A percentile compares a stretch with the other conserved stretches of the same genome.
Conservation (phyloP, 176 grass and related monocot genomes). For the Triticum monococcum region DNA sequence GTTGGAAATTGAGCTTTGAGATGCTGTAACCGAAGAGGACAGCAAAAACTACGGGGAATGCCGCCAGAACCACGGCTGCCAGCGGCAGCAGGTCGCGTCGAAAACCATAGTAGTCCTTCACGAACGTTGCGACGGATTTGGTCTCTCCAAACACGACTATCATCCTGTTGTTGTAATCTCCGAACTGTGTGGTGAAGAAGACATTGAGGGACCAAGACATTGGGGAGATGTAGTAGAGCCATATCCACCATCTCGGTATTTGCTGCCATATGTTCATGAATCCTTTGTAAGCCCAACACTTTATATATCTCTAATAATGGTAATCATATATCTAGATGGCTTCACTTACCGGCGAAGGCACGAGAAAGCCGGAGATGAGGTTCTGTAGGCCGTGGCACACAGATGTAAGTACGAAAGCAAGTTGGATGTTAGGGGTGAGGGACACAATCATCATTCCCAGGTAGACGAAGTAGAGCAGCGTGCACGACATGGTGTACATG, state of each 20-base stretch:
- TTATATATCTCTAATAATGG: background rate
- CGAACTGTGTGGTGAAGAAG: slow-evolving; percentile 75
- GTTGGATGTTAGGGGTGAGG: slow-evolving; percentile 53
- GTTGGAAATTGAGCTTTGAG: slow-evolving; percentile 76
- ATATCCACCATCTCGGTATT: slow-evolving; percentile 91
- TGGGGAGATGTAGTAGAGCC: slow-evolving; percentile 63
- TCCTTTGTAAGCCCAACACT: background rate
- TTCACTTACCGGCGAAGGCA: slow-evolving; percentile 61
- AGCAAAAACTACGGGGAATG: slow-evolving; percentile 56
- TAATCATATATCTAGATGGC: background rate
- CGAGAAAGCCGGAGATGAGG: slow-evolving; percentile 59
- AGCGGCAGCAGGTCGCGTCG: slow-evolving; percentile 41
- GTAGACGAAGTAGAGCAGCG: slow-evolving; percentile 61
- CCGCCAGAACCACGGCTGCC: slow-evolving; percentile 38
- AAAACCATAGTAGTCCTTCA: slow-evolving; percentile 68
- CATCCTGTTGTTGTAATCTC: slow-evolving; percentile 26
- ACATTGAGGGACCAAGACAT: slow-evolving; percentile 60
- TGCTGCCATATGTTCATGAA: slow-evolving; percentile 41
- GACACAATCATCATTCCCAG: slow-evolving; percentile 75
- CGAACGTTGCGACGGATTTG: slow-evolving; percentile 47
- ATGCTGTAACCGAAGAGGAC: slow-evolving; percentile 56
- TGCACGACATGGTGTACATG: slow-evolving; percentile 61
- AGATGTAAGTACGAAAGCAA: slow-evolving; percentile 60
- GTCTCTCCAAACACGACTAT: slow-evolving; percentile 52
- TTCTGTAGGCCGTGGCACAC: slow-evolving; percentile 55